Conservation (phyloP, 169 alveolate genomes). For the Cryptosporidium tyzzeri region DNA sequence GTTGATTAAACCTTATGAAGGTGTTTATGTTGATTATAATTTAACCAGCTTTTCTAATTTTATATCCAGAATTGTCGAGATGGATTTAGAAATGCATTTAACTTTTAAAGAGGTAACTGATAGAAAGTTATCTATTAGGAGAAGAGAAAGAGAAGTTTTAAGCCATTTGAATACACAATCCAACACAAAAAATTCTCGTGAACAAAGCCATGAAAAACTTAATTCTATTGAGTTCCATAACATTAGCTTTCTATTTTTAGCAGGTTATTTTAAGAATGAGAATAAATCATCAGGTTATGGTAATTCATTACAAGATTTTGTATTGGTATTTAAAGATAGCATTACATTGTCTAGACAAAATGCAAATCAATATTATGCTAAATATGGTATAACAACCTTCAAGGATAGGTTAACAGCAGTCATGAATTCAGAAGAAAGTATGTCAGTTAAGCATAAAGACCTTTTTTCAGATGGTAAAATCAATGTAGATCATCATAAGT, state of each 20-base stretch:
- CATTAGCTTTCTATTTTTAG: slow-evolving; percentile 33
- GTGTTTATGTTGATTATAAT: slow-evolving; percentile 39
- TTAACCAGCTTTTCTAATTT: slow-evolving; percentile 46
- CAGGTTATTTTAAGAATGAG: slow-evolving; percentile 39
- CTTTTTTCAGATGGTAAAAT: neutral
- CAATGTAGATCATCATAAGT: slow-evolving; percentile 42
- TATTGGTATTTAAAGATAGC: slow-evolving; percentile 35
- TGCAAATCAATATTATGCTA: slow-evolving; percentile 61
- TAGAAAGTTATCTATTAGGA: neutral
- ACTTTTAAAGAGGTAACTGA: slow-evolving; percentile 7
- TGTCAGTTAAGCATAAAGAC: neutral
- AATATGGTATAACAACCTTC: slow-evolving; percentile 56
- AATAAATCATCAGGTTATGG: neutral
- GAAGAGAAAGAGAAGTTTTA: slow-evolving; percentile 7
- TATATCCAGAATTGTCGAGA: slow-evolving; percentile 59
- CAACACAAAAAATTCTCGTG: neutral
- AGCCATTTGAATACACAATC: neutral
- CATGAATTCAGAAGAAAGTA: neutral
- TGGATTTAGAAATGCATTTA: slow-evolving; percentile 69
- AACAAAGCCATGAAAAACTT: neutral
- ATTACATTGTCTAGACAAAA: slow-evolving; percentile 49
- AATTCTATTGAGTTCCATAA: neutral
- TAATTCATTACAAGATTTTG: neutral
- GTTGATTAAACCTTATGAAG: slow-evolving; percentile 39
- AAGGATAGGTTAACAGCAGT: slow-evolving; percentile 41